These are phyloP conservation scores for Globisporangium orthogonon DNA, from an alignment of 352 stramenopile genomes.

Conservation along the genomic window DNA sequence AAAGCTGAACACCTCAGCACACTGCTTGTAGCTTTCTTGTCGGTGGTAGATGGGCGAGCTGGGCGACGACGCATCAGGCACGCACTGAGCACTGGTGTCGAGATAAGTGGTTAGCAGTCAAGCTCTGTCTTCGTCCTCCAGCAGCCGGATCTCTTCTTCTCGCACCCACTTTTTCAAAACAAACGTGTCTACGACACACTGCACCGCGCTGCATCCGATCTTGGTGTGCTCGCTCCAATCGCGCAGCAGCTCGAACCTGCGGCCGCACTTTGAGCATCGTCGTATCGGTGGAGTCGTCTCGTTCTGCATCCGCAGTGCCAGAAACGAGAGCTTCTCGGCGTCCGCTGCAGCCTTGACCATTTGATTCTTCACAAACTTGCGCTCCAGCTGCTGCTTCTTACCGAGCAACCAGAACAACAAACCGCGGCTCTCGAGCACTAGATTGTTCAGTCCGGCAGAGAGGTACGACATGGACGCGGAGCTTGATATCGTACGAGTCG, in stretches of 20 bases:
- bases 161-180: slow-evolving; percentile 29
- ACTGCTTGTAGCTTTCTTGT: no score
- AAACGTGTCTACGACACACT: slow-evolving; percentile 31
- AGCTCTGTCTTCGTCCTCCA: slow-evolving; percentile 15
- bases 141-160: slow-evolving; percentile 37
- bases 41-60: no score
- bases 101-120: neutral
- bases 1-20: no score
- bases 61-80: no score
- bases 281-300: slow-evolving; percentile 7
- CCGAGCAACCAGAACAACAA: slow-evolving; percentile 41
- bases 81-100: no score
- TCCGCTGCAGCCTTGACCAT: slow-evolving; percentile 27
- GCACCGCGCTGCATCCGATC: slow-evolving; percentile 12
- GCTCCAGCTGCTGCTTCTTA: slow-evolving; percentile 35
- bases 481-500: slow-evolving; percentile 9
- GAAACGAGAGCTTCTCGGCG: slow-evolving; percentile 17
- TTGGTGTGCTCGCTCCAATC: slow-evolving; percentile 27
- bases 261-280: slow-evolving; percentile 22
- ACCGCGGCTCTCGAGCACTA: slow-evolving; percentile 36
- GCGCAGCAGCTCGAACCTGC: slow-evolving; percentile 28
- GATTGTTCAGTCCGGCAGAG: slow-evolving; percentile 18
- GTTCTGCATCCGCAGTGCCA: slow-evolving; percentile 11
- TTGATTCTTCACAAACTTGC: slow-evolving; percentile 48
- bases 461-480: slow-evolving; percentile 33